Base-by-base conservation (phyloP, 1,284 basidiomycete species). In the Neotropicomus parvogracilis region DNA sequence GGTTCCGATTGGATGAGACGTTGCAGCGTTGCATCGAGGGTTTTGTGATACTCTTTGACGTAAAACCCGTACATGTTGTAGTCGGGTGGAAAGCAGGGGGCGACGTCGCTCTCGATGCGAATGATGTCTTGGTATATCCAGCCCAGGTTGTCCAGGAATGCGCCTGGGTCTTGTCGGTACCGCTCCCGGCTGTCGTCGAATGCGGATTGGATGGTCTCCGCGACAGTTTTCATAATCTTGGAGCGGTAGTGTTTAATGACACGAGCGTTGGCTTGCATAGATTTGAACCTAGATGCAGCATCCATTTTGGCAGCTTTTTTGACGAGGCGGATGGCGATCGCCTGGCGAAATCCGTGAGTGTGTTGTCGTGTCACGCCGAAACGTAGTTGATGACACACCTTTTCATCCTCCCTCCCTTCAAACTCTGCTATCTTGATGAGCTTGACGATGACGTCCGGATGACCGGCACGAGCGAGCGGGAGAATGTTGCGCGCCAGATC, bases 71-170 rank as follows among this genome's bases (percentile, higher is more conserved):
- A 85, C 52, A 97, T 89, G 44, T 97, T 86, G 69, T 90, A 95
- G 60, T 90, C 90, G 33, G 81, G 72, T n/a, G 97, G 95, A 69
- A 99, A 99, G 62, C 92, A 91, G 1, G 86, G 86, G 12, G 85
- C 86, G 49, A 98, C 81, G 54, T 93, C 86, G 60, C 83, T 81
- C 67, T 95, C 88, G 54, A 99, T 87, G 28, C 88, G 81, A 51
- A 94, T 87, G 57, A 99, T 79, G 65, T 99, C 97, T 62, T 97
- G 86, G 70, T 95, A 98, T 59, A 99, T 82, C 92, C 94, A 99
- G 38, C 81, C 75, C 12, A 97, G 73, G 45, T 80, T 80, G 17
- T 88, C 83, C 49, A 99, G 75, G 69, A 97, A 97, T 0, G 71
- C 75, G 17, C 81, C 71, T 12, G 87, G 80, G 58, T 91, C 78